Conservation (phyloP, 306 rosid genomes). For the Pueraria montana region DNA sequence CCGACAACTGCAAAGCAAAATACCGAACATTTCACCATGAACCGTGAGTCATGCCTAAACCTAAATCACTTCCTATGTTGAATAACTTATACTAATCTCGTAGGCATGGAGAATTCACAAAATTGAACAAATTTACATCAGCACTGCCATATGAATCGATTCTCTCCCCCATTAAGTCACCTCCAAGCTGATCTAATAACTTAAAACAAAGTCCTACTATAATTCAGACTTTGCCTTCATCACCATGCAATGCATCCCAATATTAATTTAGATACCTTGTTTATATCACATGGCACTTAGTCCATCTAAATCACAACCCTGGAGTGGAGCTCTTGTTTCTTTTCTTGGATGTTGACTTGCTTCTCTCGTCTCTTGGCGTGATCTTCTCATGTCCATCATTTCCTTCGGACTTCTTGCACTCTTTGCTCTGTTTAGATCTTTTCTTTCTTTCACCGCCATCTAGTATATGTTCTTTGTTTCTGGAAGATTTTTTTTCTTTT, state of each 20-base stretch:
- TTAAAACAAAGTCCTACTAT: background rate
- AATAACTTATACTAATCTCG: too few relatives aligned
- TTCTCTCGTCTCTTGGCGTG: too few relatives aligned
- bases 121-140: constrained; percentile 41
- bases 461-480: constrained; percentile 33
- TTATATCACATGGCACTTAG: too few relatives aligned
- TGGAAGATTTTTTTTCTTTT: constrained; percentile 68
- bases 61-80: too few relatives aligned
- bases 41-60: too few relatives aligned
- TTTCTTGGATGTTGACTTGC: constrained; percentile 52
- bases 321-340: constrained; percentile 49
- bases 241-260: too few relatives aligned
- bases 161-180: constrained; percentile 22
- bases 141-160: constrained; percentile 4
- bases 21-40: too few relatives aligned
- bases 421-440: constrained; percentile 54
- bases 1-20: too few relatives aligned
- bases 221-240: background rate
- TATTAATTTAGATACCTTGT: too few relatives aligned
- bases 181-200: constrained; percentile 31
- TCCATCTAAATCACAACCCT: constrained; percentile 42
- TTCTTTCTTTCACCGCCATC: constrained; percentile 54
- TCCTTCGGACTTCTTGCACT: constrained; percentile 50
- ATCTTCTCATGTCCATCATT: background rate
- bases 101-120: background rate